These are phyloP conservation scores for Nemania sp. DNA, from an alignment of 2,329 filamentous ascomycete genomes.

Conservation along the genomic window DNA sequence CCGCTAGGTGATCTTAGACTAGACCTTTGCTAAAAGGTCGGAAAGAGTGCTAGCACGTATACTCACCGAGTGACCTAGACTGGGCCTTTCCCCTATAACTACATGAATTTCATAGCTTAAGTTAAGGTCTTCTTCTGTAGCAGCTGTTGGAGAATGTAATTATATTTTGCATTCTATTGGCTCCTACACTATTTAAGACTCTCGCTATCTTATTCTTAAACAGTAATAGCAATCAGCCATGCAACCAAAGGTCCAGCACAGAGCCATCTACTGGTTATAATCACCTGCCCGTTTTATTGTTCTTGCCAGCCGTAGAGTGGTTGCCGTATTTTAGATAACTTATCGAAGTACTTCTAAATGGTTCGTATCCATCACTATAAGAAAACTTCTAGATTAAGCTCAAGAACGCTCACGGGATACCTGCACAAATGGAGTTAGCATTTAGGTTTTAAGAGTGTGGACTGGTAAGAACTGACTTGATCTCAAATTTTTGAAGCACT, in stretches of 20 bases:
- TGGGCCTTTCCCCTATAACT: background rate
- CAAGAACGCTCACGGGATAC: conserved; percentile 86
- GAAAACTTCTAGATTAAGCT: conserved; percentile 95
- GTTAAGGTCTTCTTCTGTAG: background rate
- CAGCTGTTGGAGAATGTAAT: background rate
- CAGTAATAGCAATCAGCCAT: background rate
- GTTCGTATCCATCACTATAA: conserved; percentile 64
- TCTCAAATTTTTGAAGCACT: conserved; percentile 79
- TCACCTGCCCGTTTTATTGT: background rate
- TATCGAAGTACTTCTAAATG: background rate
- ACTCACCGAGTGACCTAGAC: no score
- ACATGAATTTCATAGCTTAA: background rate
- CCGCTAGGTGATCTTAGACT: background rate
- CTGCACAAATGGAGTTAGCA: conserved; percentile 27
- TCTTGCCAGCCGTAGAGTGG: background rate
- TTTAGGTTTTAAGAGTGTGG: background rate
- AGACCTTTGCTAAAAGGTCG: background rate
- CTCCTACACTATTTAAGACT: background rate
- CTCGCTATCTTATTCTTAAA: conserved; percentile 1
- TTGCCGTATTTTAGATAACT: background rate
- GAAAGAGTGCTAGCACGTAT: no score
- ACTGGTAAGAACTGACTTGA: conserved; percentile 58
- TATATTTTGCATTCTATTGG: conserved; percentile 1
- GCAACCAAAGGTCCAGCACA: background rate
- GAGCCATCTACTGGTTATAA: background rate